Percentiles rank a stretch among this genome's conserved stretches.
Evolutionary conservation across 345 rosid genomes (phyloP).

Genomic region (Cardamine occulta): DNA sequence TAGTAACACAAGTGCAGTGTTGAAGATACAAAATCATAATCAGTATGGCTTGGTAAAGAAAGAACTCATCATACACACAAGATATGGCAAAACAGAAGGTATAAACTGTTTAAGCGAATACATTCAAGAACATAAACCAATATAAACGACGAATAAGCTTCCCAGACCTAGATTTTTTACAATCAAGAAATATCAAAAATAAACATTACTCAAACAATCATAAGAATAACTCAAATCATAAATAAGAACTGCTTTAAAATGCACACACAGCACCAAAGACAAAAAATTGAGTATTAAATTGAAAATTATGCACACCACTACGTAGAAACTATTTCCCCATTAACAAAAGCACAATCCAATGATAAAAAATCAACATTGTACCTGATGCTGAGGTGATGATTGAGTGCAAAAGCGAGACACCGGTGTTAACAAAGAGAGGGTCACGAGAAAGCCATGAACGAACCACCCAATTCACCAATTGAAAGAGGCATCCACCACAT

Average conservation of each 20-base stretch:
- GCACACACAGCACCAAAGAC: background rate
- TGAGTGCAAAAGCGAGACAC: constrained; percentile 90
- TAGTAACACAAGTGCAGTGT: constrained; percentile 21
- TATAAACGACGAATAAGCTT: background rate
- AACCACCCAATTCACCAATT: constrained; percentile 66
- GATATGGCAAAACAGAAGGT: constrained; percentile 5
- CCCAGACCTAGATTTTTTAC: background rate
- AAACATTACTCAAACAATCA: background rate
- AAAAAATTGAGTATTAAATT: background rate
- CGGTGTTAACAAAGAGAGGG: constrained; percentile 84
- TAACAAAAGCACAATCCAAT: background rate
- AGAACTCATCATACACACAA: constrained; percentile 2
- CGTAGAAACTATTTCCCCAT: background rate
- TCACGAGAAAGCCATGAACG: constrained; percentile 69
- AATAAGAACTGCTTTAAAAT: background rate
- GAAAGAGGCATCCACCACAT: constrained; percentile 65
- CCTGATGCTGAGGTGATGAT: constrained; percentile 80
- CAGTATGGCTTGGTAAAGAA: constrained; percentile 20
- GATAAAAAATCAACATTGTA: constrained; percentile 6
- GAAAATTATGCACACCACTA: background rate
- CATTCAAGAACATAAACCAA: background rate
- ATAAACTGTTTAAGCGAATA: background rate
- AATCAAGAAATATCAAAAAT: background rate
- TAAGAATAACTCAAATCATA: background rate
- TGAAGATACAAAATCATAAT: constrained; percentile 28